phyloP scores from a whole-genome alignment of 495 filamentous ascomycete genomes.

The Aspergillus nidulans region DNA sequence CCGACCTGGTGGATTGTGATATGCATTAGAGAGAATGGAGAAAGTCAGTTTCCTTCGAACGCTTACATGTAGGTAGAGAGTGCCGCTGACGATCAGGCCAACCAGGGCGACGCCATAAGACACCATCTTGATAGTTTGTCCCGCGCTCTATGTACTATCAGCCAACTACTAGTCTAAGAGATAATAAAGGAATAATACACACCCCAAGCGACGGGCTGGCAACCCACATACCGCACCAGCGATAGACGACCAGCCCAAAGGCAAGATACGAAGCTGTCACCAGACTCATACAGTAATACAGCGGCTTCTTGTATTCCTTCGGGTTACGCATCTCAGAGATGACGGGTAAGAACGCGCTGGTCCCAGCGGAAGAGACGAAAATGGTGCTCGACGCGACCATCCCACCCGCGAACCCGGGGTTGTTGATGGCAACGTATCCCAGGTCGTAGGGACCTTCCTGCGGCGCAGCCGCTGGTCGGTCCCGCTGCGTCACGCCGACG shows the following conservation, averaged over 20 bases:
- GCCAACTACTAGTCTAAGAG: no score
- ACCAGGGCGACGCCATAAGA: slow-evolving; percentile 73
- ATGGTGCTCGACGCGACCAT: slow-evolving; percentile 40
- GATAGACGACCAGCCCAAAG: slow-evolving; percentile 54
- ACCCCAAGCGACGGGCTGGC: slow-evolving; percentile 61
- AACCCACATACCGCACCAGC: slow-evolving; percentile 63
- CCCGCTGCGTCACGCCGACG: slow-evolving; percentile 55
- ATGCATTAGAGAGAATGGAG: not conserved
- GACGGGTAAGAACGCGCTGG: slow-evolving; percentile 63
- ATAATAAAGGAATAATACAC: not conserved
- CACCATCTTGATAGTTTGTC: slow-evolving; percentile 53
- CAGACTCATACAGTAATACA: slow-evolving; percentile 54
- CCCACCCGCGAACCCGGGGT: slow-evolving; percentile 27
- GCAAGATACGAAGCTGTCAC: slow-evolving; percentile 60
- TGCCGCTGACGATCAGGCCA: slow-evolving; percentile 48
- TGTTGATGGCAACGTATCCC: slow-evolving; percentile 26
- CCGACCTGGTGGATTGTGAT: slow-evolving; percentile 20
- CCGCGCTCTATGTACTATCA: no score
- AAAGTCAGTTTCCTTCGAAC: no score
- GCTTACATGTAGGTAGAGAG: slow-evolving; percentile 55
- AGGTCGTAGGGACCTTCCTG: slow-evolving; percentile 21
- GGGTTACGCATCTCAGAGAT: slow-evolving; percentile 71
- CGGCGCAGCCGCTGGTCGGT: slow-evolving; percentile 27
- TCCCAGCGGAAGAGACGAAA: slow-evolving; percentile 57
- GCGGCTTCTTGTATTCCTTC: slow-evolving; percentile 55